These are phyloP conservation scores for Blepharisma stoltei DNA, from an alignment of 73 alveolate genomes.

Conservation along the genomic window DNA sequence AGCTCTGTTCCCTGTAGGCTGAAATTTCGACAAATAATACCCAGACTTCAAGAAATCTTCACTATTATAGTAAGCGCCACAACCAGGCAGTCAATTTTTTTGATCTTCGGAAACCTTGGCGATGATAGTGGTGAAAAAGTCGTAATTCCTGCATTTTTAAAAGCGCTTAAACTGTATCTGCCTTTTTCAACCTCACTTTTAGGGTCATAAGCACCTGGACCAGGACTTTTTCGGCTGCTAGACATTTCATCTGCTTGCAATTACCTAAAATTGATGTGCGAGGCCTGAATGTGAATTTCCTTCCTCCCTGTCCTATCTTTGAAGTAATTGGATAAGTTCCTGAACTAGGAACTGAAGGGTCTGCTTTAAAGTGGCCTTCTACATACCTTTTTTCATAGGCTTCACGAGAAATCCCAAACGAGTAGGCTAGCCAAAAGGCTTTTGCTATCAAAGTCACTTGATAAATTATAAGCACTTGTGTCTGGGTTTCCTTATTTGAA, in stretches of 20 bases:
- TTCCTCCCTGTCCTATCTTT: conserved; percentile 47
- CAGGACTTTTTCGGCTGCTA: conserved; percentile 41
- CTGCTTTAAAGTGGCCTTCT: conserved; percentile 47
- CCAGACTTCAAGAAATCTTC: conserved; percentile 19
- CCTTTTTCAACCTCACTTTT: conserved; percentile 21
- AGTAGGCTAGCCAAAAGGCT: conserved; percentile 51
- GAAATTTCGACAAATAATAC: conserved; percentile 28
- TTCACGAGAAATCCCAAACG: conserved; percentile 61
- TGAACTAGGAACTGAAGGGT: conserved; percentile 65
- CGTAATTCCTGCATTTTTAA: neutral
- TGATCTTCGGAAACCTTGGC: conserved; percentile 13
- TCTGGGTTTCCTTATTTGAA: conserved; percentile 20
- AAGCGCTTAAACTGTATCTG: conserved; percentile 4
- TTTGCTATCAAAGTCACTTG: neutral
- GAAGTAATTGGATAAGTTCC: conserved; percentile 49
- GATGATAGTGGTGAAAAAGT: conserved; percentile 34
- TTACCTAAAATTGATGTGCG: conserved; percentile 41
- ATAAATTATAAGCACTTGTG: neutral
- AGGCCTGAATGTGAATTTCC: conserved; percentile 43
- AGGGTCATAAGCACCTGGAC: conserved; percentile 69
- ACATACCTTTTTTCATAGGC: conserved; percentile 49
- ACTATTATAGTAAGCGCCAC: conserved; percentile 25
- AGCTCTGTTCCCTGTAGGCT: conserved; percentile 23
- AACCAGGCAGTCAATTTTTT: conserved; percentile 18
- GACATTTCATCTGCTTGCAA: neutral